Evolutionary conservation across 768 basidiomycete species (phyloP), one percentile per base, ranked within the genome.

Genomic region (Daedaleopsis sinensis): DNA sequence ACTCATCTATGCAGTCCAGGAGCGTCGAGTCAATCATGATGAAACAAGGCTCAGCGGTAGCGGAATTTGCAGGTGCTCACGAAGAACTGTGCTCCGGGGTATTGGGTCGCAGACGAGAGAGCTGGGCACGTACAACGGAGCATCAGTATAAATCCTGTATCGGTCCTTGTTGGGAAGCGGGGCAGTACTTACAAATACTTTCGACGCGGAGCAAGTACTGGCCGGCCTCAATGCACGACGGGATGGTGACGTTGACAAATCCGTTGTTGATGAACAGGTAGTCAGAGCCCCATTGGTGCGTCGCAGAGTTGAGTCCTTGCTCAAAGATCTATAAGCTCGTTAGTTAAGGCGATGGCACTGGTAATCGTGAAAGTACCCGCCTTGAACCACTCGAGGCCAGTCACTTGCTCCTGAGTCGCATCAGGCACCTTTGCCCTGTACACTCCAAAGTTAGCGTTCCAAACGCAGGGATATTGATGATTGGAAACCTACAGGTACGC

Each of bases 21-120:
- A 32, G 27, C 7, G 27, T 32, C 27, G 27, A 3, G 27, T 32
- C 27, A 32, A 32, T 7, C 27, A 32, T 32, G 27, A 32, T 32
- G 27, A 32, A 7, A 3, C 4, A 32, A 32, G 7, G 27, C 27
- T 32, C 27, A 32, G 7, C 27, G 27, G 27, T 32, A 7, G 27
- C 7, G 27, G 27, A 18, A 48, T 65, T 3, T 15, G 37, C 21
- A 48, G 24, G 10, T 12, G 39, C 61, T 53, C 32, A 65, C 83
- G 63, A 83, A 86, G 74, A 86, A 77, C 59, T 85, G 80, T 16
- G 84, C 84, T 35, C 84, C 84, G 38, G 82, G 82, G 65, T 83
- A 84, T 5, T 68, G 73, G 5, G 64, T 55, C 0, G 80, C 82
- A 13, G 70, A 77, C 60, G 80, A 80, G 47, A 83, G 70, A 49